phyloP scores from a whole-genome alignment of 768 basidiomycete genomes.

The Hericium alpestre region DNA sequence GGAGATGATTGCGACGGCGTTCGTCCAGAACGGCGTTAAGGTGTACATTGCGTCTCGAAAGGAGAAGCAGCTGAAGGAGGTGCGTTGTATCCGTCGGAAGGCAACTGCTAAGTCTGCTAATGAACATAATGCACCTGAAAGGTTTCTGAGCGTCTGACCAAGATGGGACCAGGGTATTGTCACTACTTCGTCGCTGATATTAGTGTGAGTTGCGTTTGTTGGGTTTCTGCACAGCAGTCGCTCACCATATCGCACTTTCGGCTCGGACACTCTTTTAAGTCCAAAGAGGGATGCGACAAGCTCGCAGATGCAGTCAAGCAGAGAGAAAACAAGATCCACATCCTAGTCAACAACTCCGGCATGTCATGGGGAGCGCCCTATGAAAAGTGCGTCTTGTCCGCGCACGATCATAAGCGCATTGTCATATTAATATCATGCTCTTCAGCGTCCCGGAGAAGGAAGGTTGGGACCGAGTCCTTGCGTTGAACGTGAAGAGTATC shows the following conservation, averaged over 20 bases:
- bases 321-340: conserved; percentile 63
- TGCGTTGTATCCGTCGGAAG: conserved; percentile 13
- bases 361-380: conserved; percentile 69
- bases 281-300: conserved; percentile 68
- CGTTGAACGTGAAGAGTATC: conserved; percentile 76
- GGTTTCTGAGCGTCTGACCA: conserved; percentile 45
- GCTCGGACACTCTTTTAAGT: conserved; percentile 28
- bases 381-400: conserved; percentile 26
- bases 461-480: conserved; percentile 79
- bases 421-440: no score
- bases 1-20: conserved; percentile 72
- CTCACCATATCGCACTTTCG: background rate
- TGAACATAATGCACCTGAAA: conserved; percentile 20
- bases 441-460: conserved; percentile 59
- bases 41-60: conserved; percentile 88
- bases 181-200: conserved; percentile 71
- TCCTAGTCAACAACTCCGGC: conserved; percentile 79
- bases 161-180: conserved; percentile 46
- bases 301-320: conserved; percentile 59
- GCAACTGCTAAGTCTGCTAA: conserved; percentile 5
- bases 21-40: conserved; percentile 76
- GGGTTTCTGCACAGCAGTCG: background rate
- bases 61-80: conserved; percentile 67
- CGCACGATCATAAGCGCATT: background rate
- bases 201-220: conserved; percentile 34